A percentile compares a stretch with the other conserved stretches of the same genome.
Evolutionary conservation across 352 stramenopile genomes (phyloP).

Genomic region (Globisporangium mamillatum): DNA sequence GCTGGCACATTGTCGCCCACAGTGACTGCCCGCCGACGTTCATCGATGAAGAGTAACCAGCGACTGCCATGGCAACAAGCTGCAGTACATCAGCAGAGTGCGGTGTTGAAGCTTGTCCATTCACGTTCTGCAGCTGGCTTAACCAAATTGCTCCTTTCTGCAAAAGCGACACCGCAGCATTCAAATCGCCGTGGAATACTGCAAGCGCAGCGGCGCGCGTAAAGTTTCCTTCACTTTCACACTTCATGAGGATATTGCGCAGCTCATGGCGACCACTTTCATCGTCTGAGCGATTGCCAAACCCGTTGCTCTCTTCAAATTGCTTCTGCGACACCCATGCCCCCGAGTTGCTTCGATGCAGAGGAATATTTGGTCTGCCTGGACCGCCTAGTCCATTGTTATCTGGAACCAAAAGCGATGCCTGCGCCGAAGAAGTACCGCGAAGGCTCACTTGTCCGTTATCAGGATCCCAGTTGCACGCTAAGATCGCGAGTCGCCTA

Average conservation of each 20-base stretch:
- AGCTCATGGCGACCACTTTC: slow-evolving; percentile 58
- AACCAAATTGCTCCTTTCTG: slow-evolving; percentile 69
- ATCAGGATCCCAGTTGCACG: slow-evolving; percentile 85
- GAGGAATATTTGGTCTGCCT: slow-evolving; percentile 24
- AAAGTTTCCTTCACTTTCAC: slow-evolving; percentile 62
- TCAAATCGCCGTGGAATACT: slow-evolving; percentile 83
- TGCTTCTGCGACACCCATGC: slow-evolving; percentile 65
- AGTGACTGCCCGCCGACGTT: slow-evolving; percentile 45
- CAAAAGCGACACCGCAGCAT: slow-evolving; percentile 58
- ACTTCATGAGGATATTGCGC: slow-evolving; percentile 54
- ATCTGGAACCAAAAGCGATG: neutral
- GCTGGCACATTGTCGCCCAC: slow-evolving; percentile 77
- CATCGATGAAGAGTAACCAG: slow-evolving; percentile 67
- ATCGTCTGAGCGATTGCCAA: slow-evolving; percentile 46
- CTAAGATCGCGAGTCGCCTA: slow-evolving; percentile 59
- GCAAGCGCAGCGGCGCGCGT: slow-evolving; percentile 66
- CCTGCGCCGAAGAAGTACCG: neutral
- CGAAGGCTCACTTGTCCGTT: slow-evolving; percentile 37
- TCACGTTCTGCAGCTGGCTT: slow-evolving; percentile 52
- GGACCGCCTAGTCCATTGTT: slow-evolving; percentile 31
- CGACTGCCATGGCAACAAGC: slow-evolving; percentile 87
- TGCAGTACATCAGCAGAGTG: slow-evolving; percentile 78
- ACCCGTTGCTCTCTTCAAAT: slow-evolving; percentile 45
- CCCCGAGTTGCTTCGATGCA: slow-evolving; percentile 64
- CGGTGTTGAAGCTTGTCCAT: slow-evolving; percentile 19